Evolutionary conservation across 2,329 filamentous ascomycete species (phyloP).

Genomic region (Ophiosphaerella herpotricha): DNA sequence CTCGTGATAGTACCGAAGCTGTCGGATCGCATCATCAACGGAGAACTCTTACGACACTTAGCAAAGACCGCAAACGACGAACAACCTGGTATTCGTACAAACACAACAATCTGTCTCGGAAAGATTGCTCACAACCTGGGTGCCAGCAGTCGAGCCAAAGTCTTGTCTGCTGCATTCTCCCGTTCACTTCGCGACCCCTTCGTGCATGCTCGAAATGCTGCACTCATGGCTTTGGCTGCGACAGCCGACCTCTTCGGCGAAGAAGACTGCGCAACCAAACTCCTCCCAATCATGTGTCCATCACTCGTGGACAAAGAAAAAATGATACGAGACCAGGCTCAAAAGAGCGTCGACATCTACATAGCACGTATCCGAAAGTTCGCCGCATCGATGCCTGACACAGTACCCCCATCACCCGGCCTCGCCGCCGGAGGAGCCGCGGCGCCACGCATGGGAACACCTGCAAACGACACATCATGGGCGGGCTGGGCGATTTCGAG

Average conservation of each 20-base stretch:
- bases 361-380: constrained; percentile 81
- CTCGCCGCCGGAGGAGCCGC: constrained; percentile 52
- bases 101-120: constrained; percentile 95
- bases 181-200: constrained; percentile 91
- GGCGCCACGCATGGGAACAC: constrained; percentile 77
- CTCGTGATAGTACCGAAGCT: constrained; percentile 85
- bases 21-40: constrained; percentile 90
- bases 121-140: constrained; percentile 93
- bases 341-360: constrained; percentile 86
- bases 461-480: constrained; percentile 75
- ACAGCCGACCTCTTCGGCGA: constrained; percentile 86
- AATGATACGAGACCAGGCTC: constrained; percentile 86
- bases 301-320: constrained; percentile 94
- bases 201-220: constrained; percentile 88
- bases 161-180: constrained; percentile 89
- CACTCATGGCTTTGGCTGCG: constrained; percentile 81
- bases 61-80: constrained; percentile 98
- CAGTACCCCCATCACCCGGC: constrained; percentile 68
- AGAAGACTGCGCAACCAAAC: constrained; percentile 82
- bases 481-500: constrained; percentile 98
- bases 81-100: constrained; percentile 94
- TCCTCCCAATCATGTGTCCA: constrained; percentile 83
- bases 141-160: constrained; percentile 75
- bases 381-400: constrained; percentile 77
- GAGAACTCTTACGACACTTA: constrained; percentile 85